These are phyloP conservation scores for Paramyrothecium sp. DNA, from an alignment of 2,329 filamentous ascomycete species.

Conservation along the genomic window DNA sequence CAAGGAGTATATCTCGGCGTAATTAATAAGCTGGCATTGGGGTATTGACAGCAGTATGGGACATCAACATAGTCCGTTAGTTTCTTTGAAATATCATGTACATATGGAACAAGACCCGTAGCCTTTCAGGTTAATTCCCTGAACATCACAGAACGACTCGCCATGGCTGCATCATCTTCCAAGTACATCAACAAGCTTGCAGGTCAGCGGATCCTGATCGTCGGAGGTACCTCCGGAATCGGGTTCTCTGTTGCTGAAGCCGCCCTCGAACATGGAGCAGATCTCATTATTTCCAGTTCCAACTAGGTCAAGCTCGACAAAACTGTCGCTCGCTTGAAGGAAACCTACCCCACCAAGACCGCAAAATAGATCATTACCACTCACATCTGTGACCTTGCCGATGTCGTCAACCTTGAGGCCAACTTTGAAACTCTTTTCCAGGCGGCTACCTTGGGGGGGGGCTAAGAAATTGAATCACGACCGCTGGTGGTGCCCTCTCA, in stretches of 20 bases:
- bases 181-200: constrained; percentile 32
- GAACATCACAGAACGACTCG: too few relatives aligned
- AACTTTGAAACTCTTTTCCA: constrained; percentile 53
- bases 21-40: too few relatives aligned
- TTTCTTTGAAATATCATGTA: too few relatives aligned
- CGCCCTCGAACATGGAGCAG: constrained; percentile 51
- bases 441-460: constrained; percentile 52
- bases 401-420: constrained; percentile 40
- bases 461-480: too few relatives aligned
- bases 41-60: too few relatives aligned
- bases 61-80: too few relatives aligned
- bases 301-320: constrained; percentile 44
- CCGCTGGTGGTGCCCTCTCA: constrained; percentile 46
- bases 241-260: constrained; percentile 61
- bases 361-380: too few relatives aligned
- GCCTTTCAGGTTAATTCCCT: too few relatives aligned
- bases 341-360: not conserved
- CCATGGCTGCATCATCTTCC: constrained; percentile 10
- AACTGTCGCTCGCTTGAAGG: constrained; percentile 41
- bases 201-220: constrained; percentile 49
- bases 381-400: constrained; percentile 9
- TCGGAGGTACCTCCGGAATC: constrained; percentile 64
- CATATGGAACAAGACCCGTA: too few relatives aligned
- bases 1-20: too few relatives aligned
- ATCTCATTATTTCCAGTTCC: constrained; percentile 61